A percentile compares a stretch with the other conserved stretches of the same genome.
Evolutionary conservation across 2,329 filamentous ascomycete species (phyloP).

Genomic region (Plenodomus lindquistii): DNA sequence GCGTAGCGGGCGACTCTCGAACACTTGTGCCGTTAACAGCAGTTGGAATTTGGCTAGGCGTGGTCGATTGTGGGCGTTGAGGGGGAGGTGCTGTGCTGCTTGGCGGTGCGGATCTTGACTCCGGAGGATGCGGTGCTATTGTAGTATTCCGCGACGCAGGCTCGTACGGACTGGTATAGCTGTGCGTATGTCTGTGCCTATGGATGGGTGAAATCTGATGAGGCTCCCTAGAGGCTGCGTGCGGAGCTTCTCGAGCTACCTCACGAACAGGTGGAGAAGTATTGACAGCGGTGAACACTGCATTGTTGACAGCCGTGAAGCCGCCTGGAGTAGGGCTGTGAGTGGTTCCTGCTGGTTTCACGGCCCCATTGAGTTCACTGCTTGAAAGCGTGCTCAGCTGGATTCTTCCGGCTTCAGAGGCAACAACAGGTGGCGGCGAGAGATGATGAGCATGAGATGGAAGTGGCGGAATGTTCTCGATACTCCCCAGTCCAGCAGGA

Average conservation of each 20-base stretch:
- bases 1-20: constrained; percentile 27
- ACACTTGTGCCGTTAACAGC: constrained; percentile 16
- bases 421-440: constrained; percentile 19
- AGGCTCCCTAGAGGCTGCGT: constrained; percentile 17
- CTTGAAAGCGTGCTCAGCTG: constrained; percentile 34
- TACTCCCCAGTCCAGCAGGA: constrained; percentile 21
- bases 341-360: constrained; percentile 15
- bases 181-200: constrained; percentile 18
- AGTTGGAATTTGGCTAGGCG: constrained; percentile 17
- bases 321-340: constrained; percentile 16
- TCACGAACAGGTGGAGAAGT: constrained; percentile 18
- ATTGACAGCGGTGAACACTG: constrained; percentile 32
- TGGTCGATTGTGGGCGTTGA: constrained; percentile 16
- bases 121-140: constrained; percentile 13
- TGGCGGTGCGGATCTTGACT: constrained; percentile 17
- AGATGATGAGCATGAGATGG: constrained; percentile 23
- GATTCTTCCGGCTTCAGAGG: constrained; percentile 24
- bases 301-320: constrained; percentile 26
- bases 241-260: constrained; percentile 12
- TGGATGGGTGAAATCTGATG: constrained; percentile 13
- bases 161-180: constrained; percentile 38
- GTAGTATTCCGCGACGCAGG: constrained; percentile 20
- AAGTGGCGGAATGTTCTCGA: constrained; percentile 33
- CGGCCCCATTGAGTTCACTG: constrained; percentile 34
- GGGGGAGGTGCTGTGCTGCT: constrained; percentile 9